Base-by-base conservation (phyloP, 2,329 filamentous ascomycete genomes). In the Cyclaneusma minus region DNA sequence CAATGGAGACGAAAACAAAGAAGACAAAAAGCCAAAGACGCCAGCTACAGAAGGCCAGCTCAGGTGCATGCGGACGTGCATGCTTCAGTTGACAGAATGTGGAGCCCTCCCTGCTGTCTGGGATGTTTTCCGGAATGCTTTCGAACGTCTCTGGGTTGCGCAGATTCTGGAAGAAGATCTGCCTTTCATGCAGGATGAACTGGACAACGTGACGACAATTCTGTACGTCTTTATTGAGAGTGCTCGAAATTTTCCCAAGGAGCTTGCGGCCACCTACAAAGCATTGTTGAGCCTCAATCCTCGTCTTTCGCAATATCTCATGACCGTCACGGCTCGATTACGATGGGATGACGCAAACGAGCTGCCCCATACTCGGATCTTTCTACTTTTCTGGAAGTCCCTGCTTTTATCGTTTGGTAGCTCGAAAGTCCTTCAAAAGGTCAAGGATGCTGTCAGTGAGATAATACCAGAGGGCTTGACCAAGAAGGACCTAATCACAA, bases 361-460 rank as follows among this genome's bases (percentile, higher is more conserved):
- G 35, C 60, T 62, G 46, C 76, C 60, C 29, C 66, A 79, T 32
- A 69, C 69, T 37, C 41, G 78, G 64, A 68, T 89, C 21, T 71
- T 92, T 28, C 58, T 94, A 6, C 58, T 95, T 2, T 68, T 91
- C 25, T 95, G 89, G 87, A 98, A 98, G 54, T 75, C 81, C 1
- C 68, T 93, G 6, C 58, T 95, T 10, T 64, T 95, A 3, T 65
- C 79, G 1, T 89, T 95, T 47, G 89, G 89, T 14, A 81, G 83
- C 21, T 73, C 72, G 19, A 51, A 68, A 28, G 74, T 84, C 35
- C 64, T 93, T 11, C 67, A 74, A 16, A 62, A 69, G 30, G 66
- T 82, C 17, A 95, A 94, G 50, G 59, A 62, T 34, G 72, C 69
- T 3, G 71, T 85, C 16, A 64, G 64, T 27, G 73, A 83, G 37